Percentiles rank a stretch among this genome's conserved stretches.
Conservation (phyloP, 2,329 filamentous ascomycete species). For the Aphanoascus verrucosus region DNA sequence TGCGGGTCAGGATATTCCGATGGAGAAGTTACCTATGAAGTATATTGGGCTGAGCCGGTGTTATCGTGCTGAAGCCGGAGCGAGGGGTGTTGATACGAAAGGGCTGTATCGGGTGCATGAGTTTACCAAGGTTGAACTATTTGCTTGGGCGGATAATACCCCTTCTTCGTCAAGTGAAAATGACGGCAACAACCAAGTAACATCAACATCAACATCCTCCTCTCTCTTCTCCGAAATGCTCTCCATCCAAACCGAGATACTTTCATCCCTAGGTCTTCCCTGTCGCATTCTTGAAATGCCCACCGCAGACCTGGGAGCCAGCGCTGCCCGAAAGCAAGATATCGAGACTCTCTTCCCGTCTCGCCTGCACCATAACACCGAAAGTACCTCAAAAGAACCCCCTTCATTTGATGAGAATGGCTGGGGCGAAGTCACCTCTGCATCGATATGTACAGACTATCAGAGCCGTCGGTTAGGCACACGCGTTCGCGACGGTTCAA, state of each 20-base stretch:
- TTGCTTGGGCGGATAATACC: slow-evolving; percentile 63
- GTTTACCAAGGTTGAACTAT: slow-evolving; percentile 97
- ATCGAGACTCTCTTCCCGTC: slow-evolving; percentile 93
- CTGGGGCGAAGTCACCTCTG: slow-evolving; percentile 89
- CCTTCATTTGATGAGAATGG: slow-evolving; percentile 34
- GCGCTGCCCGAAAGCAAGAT: slow-evolving; percentile 75
- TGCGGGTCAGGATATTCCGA: slow-evolving; percentile 58
- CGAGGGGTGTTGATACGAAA: slow-evolving; percentile 80
- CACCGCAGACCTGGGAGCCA: slow-evolving; percentile 73
- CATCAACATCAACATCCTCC: slow-evolving; percentile 23
- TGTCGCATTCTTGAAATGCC: slow-evolving; percentile 93
- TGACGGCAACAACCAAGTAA: neutral
- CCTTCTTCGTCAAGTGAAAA: neutral
- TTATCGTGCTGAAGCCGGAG: slow-evolving; percentile 90
- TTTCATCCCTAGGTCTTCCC: slow-evolving; percentile 64
- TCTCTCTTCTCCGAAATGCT: slow-evolving; percentile 73
- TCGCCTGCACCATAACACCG: slow-evolving; percentile 20
- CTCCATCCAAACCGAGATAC: slow-evolving; percentile 72
- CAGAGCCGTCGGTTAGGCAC: slow-evolving; percentile 76
- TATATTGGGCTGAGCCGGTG: slow-evolving; percentile 79
- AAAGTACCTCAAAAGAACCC: slow-evolving; percentile 29
- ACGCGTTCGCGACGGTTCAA: slow-evolving; percentile 40
- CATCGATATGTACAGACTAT: slow-evolving; percentile 90
- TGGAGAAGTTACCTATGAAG: slow-evolving; percentile 60
- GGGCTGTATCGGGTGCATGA: slow-evolving; percentile 95